These are phyloP conservation scores for Digitaria exilis DNA, from an alignment of 202 grass and related monocot genomes.

Conservation along the genomic window DNA sequence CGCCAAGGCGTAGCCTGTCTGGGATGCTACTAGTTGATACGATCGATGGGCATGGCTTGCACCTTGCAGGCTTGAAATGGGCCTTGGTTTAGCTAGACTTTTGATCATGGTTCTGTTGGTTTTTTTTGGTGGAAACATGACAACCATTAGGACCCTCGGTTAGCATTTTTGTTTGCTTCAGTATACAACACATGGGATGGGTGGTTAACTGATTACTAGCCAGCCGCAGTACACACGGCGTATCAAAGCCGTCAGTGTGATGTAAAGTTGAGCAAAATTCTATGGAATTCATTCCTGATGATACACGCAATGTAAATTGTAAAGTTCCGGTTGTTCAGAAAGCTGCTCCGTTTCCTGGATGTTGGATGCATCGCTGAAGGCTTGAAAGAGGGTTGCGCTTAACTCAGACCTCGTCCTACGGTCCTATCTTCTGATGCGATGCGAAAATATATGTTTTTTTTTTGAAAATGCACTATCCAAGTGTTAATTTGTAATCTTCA, in stretches of 20 bases:
- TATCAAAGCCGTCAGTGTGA: background rate
- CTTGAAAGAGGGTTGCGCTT: too few species aligned
- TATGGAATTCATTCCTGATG: background rate
- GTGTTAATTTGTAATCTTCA: too few species aligned
- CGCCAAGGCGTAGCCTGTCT: slow-evolving; percentile 40
- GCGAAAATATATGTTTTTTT: too few species aligned
- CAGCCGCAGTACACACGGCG: background rate
- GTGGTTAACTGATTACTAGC: slow-evolving; percentile 9
- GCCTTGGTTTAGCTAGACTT: slow-evolving; percentile 4
- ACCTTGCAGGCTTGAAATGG: background rate
- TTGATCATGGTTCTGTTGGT: background rate
- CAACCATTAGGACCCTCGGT: background rate
- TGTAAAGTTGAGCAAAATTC: slow-evolving; percentile 22
- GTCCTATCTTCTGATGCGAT: too few species aligned
- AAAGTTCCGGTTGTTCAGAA: background rate
- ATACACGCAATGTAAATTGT: background rate
- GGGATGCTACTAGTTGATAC: background rate
- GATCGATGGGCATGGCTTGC: background rate
- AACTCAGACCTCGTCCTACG: too few species aligned
- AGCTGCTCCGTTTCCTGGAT: slow-evolving; percentile 5
- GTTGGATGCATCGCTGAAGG: too few species aligned
- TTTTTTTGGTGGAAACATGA: background rate
- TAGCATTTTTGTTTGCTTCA: background rate
- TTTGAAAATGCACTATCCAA: too few species aligned
- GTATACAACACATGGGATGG: background rate